These are phyloP conservation scores for Rhizoclosmatium globosum DNA, from an alignment of 192 early-diverging fungal genomes.

Conservation along the genomic window DNA sequence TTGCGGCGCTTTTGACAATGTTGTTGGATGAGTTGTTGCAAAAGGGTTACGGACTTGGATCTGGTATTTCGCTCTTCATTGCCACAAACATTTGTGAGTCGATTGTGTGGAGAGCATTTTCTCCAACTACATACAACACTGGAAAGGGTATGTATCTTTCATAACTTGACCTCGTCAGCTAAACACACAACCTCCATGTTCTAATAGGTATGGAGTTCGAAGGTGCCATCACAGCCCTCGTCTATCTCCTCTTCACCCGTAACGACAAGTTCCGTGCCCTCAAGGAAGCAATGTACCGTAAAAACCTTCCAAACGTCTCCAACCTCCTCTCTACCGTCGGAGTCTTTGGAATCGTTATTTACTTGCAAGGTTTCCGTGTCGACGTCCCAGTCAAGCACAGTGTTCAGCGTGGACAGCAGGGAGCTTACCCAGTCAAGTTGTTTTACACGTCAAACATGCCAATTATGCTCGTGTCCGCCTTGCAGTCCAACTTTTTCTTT, in stretches of 20 bases:
- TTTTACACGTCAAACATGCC: conserved; percentile 99
- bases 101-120: conserved; percentile 99
- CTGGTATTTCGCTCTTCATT: conserved; percentile 99
- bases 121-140: conserved; percentile 96
- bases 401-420: conserved; percentile 94
- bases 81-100: conserved; percentile 99
- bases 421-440: conserved; percentile 98
- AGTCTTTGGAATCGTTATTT: conserved; percentile 72
- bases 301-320: conserved; percentile 68
- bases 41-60: conserved; percentile 99
- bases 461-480: conserved; percentile 99
- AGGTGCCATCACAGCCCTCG: conserved; percentile 94
- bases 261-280: conserved; percentile 96
- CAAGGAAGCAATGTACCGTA: conserved; percentile 96
- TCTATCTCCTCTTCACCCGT: conserved; percentile 95
- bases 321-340: conserved; percentile 91
- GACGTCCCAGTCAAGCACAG: conserved; percentile 99
- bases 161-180: neutral
- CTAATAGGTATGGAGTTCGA: conserved; percentile 89
- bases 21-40: conserved; percentile 99
- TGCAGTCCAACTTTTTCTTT: conserved; percentile 97
- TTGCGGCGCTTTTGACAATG: conserved; percentile 97
- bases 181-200: neutral
- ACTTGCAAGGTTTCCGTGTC: conserved; percentile 99
- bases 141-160: conserved; percentile 73